Evolutionary conservation across 306 rosid species (phyloP), one percentile per base, ranked within the genome.

Genomic region (Potentilla sterilis): DNA sequence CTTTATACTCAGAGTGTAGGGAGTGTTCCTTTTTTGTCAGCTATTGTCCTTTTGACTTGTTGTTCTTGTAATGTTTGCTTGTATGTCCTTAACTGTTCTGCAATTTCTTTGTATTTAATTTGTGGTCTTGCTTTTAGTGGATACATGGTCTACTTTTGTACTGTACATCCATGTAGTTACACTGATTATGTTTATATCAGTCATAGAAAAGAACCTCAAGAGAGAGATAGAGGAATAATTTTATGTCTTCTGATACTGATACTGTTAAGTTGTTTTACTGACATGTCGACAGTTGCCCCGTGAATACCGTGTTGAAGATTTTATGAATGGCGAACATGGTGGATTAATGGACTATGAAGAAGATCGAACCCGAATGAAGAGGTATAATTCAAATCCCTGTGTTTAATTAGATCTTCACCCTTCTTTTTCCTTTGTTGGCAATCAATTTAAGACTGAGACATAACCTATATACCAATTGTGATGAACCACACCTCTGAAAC

Each of bases 341-440:
- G 77, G 77, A 21, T 46, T 74, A 61, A 74, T 74, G 77, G 77
- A 74, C 77, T 74, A 61, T 32, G 77, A 74, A 61, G 77, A 73
- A 59, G 77, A 74, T 44, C 77, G 59, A 18, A 59, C 70, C 35
- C 21, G 70, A 61, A 44, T 51, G 69, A 74, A 74, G 77, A 74
- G 70, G 77, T 74, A 55, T 22, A 24, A 6, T 58, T 58, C 55
- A 41, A 8, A 41, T 58, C 54, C 11, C 7, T 5, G 55, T 61
- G 46, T 44, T 58, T 43, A 32, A 44, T 59, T 6, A 43, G 18
- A 24, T 24, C 57, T 47, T 6, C 14, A 9, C 24, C 40, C 28
- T 47, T 24, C 18, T 38, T 38, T 65, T 65, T 65, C 6, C 13
- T 64, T 3, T 37, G 46, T 38, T 38, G 35, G 35, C 10, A 32